Percentiles rank a stretch among this genome's conserved stretches.
Conservation (phyloP, 768 basidiomycete species). For the Suillus subluteus region DNA sequence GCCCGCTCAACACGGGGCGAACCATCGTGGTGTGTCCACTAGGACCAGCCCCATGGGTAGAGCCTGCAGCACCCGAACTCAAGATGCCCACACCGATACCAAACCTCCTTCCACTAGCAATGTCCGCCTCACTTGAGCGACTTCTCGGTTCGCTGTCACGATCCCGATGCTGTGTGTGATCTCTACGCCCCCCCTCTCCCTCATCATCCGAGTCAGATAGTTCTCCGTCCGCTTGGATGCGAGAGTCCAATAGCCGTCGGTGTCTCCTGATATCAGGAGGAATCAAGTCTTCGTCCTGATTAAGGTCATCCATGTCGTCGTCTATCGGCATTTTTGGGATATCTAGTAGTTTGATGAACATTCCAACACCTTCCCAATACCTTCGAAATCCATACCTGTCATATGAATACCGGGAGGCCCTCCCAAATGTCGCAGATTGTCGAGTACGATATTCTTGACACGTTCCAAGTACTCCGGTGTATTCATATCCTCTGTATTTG, state of each 20-base stretch:
- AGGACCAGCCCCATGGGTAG: slow-evolving; percentile 75
- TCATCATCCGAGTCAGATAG: slow-evolving; percentile 98
- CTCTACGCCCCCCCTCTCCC: slow-evolving; percentile 82
- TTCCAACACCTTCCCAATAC: not conserved
- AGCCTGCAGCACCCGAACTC: slow-evolving; percentile 55
- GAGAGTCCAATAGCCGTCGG: slow-evolving; percentile 75
- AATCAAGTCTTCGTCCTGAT: slow-evolving; percentile 82
- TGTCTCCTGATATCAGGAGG: slow-evolving; percentile 78
- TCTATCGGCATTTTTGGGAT: slow-evolving; percentile 87
- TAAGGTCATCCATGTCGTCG: slow-evolving; percentile 77
- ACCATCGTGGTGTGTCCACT: slow-evolving; percentile 62
- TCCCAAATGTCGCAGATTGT: slow-evolving; percentile 83
- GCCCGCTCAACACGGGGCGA: slow-evolving; percentile 31
- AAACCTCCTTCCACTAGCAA: slow-evolving; percentile 53
- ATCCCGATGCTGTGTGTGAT: slow-evolving; percentile 63
- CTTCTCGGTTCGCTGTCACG: slow-evolving; percentile 48
- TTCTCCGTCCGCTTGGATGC: slow-evolving; percentile 84
- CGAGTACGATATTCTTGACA: slow-evolving; percentile 89
- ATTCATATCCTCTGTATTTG: slow-evolving; percentile 96
- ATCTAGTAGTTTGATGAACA: slow-evolving; percentile 47
- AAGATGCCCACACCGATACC: slow-evolving; percentile 75
- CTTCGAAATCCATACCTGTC: slow-evolving; percentile 56
- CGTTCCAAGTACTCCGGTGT: slow-evolving; percentile 91
- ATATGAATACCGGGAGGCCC: slow-evolving; percentile 94
- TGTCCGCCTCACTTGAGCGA: slow-evolving; percentile 46